Base-by-base conservation (phyloP, 192 early-diverging fungal genomes). In the Lobosporangium transversale region DNA sequence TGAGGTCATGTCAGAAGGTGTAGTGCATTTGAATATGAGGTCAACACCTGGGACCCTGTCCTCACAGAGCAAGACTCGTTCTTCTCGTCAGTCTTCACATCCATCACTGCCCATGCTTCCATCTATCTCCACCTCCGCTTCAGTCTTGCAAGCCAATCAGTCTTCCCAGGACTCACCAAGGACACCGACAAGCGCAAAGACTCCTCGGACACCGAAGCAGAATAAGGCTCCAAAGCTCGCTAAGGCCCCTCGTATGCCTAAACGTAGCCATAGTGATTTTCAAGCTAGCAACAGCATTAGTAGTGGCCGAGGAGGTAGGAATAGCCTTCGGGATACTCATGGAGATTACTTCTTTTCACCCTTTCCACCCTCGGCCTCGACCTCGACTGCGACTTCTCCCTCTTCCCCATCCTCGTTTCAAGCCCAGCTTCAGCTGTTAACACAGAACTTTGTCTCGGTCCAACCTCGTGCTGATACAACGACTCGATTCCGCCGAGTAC, bases 1-100 rank as follows among this genome's bases (percentile, higher is more conserved):
- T 31, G 73, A 65, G 43, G 73, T 76, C 52, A 76, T 76, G 73
- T 76, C 73, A 21, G 73, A 67, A 11, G 73, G 73, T 15, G 73
- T 76, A 4, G 73, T 76, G 20, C 52, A 67, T 76, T 44, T 76
- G 37, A 76, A 76, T 35, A 45, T 43, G 2, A 42, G 10, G 12
- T 33, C 62, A 3, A n/a, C 52, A 0, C 65, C 73, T 0, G 20
- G 61, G 14, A 23, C 51, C 2, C 8, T 76, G 20, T 66, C 71
- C 33, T 32, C 51, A 7, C 53, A 53, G 15, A 24, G 36, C 45
- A 62, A 76, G 36, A 21, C 29, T 21, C 49, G 24, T 1, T 32
- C 47, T 6, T 3, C 29, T 7, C 9, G 31, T 21, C 36, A 21
- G 15, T 55, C 24, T 36, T 8, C 33, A 3, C 43, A 24, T 36